Base-by-base conservation (phyloP, 2,329 filamentous ascomycete genomes). In the Eutypa lata region DNA sequence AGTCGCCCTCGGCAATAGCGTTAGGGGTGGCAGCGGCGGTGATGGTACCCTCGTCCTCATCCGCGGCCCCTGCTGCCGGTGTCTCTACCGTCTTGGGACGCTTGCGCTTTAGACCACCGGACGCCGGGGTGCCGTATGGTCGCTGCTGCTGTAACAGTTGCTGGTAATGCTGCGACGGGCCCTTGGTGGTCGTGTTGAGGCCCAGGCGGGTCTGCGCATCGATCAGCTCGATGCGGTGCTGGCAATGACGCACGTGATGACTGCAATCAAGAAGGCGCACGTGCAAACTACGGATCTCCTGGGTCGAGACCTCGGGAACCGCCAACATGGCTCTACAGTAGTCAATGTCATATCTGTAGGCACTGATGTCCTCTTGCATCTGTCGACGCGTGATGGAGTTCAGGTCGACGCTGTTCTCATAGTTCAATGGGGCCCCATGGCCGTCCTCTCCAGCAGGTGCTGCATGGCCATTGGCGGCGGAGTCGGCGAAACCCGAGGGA, bases 211-310 rank as follows among this genome's bases (percentile, higher is more conserved):
- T 64, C 48, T 69, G 68, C n/a, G 63, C 58, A 35, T 74, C 67
- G 1, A 75, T 61, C 19, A 61, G 59, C 57, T 76, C 69, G 42
- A 75, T 71, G 22, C 71, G 69, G 57, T 78, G 74, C 52, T 67
- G 66, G 57, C 69, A 69, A 51, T 68, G 64, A 4, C 75, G 73
- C 46, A 77, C 73, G 56, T 76, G 73, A 54, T 78, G 75, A 21
- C 69, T 65, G 24, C 74, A 66, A 48, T 78, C 75, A 10, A 78
- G 60, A 7, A 67, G 61, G 18, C 75, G 73, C 49, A 77, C 62
- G 59, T 75, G 73, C 21, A 76, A 60, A 4, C 68, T 72, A 19
- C 75, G 69, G 1, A 58, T 60, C 59, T 78, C 75, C 51, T 73
- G 68, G 0, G 75, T 69, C 1, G 71, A 73, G 45, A 77, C 61